These are phyloP conservation scores for Hyaloperonospora brassicae DNA, from an alignment of 352 stramenopile species.

Conservation along the genomic window DNA sequence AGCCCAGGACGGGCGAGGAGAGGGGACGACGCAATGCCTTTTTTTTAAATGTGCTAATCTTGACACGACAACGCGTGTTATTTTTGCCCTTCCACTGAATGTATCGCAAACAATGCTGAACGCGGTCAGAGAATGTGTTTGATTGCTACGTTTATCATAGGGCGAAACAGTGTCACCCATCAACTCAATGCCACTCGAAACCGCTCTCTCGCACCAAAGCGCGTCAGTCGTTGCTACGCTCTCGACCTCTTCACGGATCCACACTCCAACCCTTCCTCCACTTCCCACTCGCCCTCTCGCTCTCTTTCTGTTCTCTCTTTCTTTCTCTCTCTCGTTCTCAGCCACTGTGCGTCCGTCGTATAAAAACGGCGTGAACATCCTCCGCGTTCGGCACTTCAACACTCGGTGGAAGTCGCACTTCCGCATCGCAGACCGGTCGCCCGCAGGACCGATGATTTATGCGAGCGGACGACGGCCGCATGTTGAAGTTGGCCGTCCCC, in stretches of 20 bases:
- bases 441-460: constrained; percentile 1
- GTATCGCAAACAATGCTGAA: no score
- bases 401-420: not conserved
- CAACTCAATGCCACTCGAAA: no score
- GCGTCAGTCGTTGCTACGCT: not conserved
- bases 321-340: not conserved
- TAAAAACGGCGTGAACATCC: not conserved
- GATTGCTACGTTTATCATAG: no score
- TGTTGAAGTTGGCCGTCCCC: constrained; percentile 16
- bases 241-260: not conserved
- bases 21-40: no score
- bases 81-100: no score
- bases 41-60: no score
- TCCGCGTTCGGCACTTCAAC: not conserved
- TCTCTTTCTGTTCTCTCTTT: not conserved
- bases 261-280: no score
- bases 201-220: not conserved
- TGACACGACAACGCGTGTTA: no score
- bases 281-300: no score
- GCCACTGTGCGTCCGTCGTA: constrained; percentile 1
- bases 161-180: no score
- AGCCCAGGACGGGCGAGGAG: no score
- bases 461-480: constrained; percentile 9
- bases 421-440: not conserved
- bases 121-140: no score